Conservation (phyloP, 2,329 filamentous ascomycete species). For the Aspergillus sp. region DNA sequence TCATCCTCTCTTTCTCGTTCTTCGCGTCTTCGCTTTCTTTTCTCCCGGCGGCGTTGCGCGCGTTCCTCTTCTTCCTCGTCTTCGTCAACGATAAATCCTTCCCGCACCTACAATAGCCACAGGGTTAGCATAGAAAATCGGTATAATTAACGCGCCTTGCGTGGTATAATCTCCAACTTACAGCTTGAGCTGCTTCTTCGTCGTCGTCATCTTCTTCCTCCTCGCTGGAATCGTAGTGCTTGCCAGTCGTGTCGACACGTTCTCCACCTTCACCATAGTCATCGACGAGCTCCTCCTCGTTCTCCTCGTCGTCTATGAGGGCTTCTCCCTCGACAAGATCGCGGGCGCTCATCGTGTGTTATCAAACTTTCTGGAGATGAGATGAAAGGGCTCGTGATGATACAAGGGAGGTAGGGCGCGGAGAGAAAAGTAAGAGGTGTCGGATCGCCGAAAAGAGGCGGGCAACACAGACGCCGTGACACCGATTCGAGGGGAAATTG, state of each 20-base stretch:
- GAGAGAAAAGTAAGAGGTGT: background rate
- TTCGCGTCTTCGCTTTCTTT: constrained; percentile 72
- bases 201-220: constrained; percentile 92
- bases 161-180: constrained; percentile 41
- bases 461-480: background rate
- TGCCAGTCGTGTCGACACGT: constrained; percentile 39
- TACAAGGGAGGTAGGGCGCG: constrained; percentile 1
- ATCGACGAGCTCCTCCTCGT: constrained; percentile 80
- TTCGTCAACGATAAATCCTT: constrained; percentile 95
- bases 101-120: constrained; percentile 64
- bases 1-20: constrained; percentile 84
- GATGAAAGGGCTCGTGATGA: background rate
- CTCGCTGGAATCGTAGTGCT: constrained; percentile 75
- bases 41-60: constrained; percentile 61
- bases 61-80: constrained; percentile 75
- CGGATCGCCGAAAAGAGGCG: background rate
- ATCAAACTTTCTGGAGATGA: background rate
- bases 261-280: constrained; percentile 62
- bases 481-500: background rate
- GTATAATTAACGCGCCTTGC: background rate
- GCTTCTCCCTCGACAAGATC: constrained; percentile 83
- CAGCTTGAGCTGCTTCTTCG: constrained; percentile 76
- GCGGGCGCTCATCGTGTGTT: constrained; percentile 55
- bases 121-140: constrained; percentile 14
- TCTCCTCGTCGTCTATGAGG: constrained; percentile 79